Percentiles rank a stretch among this genome's conserved stretches.
Evolutionary conservation across 2,329 filamentous ascomycete genomes (phyloP).

Genomic region (Penicillium rolfsii): DNA sequence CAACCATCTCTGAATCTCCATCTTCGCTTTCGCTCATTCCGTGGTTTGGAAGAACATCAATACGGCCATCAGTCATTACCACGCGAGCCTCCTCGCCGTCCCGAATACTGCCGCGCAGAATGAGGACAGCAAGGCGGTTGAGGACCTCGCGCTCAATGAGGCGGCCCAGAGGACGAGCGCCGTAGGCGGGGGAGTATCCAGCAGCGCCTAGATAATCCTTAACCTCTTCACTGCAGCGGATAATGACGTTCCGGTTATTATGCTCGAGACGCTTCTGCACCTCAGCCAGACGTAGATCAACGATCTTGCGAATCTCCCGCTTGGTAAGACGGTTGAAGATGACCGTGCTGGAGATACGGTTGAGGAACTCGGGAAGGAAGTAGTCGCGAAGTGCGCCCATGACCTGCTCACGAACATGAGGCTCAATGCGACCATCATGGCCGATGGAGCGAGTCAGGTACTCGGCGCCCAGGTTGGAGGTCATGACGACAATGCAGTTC

Average conservation of each 20-base stretch:
- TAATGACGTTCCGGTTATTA: conserved; percentile 84
- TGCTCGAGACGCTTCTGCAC: conserved; percentile 87
- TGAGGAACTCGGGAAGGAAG: conserved; percentile 97
- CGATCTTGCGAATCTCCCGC: conserved; percentile 89
- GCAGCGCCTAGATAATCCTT: conserved; percentile 90
- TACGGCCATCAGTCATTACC: conserved; percentile 75
- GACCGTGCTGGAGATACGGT: conserved; percentile 93
- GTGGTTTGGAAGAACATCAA: conserved; percentile 84
- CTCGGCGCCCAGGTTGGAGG: conserved; percentile 93
- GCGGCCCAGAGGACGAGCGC: conserved; percentile 82
- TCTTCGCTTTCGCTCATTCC: conserved; percentile 53
- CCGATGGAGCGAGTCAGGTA: conserved; percentile 79
- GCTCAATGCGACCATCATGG: conserved; percentile 82
- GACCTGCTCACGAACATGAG: conserved; percentile 82
- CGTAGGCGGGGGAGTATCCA: conserved; percentile 94
- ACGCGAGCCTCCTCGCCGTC: conserved; percentile 85
- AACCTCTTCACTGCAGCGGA: conserved; percentile 80
- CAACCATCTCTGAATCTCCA: conserved; percentile 71
- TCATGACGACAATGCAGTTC: conserved; percentile 99
- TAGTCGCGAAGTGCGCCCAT: conserved; percentile 90
- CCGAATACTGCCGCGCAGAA: conserved; percentile 79
- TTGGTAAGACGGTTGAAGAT: conserved; percentile 97
- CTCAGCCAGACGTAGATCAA: conserved; percentile 83
- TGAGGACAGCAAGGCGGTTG: conserved; percentile 88
- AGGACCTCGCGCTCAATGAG: conserved; percentile 97